Evolutionary conservation across 2,329 filamentous ascomycete genomes (phyloP).

Genomic region (Ophiostoma sp.): DNA sequence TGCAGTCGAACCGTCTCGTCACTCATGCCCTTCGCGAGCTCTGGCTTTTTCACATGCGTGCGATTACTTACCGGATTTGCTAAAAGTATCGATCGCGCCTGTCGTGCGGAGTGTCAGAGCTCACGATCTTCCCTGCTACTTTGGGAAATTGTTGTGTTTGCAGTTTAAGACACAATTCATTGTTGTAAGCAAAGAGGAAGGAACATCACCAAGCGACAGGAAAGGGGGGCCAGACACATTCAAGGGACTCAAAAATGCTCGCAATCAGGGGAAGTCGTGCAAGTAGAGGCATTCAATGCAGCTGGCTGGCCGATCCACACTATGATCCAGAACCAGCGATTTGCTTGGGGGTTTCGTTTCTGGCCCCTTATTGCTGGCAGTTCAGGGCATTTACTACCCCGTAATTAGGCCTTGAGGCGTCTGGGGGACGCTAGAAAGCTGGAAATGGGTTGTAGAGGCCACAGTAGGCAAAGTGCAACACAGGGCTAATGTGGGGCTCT

Average conservation of each 20-base stretch:
- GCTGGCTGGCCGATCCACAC: neutral
- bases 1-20: neutral
- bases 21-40: neutral
- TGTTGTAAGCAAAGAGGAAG: neutral
- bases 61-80: neutral
- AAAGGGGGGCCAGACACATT: neutral
- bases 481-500: conserved; percentile 16
- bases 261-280: conserved; percentile 4
- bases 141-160: neutral
- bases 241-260: neutral
- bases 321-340: neutral
- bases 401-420: neutral
- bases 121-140: neutral
- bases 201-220: neutral
- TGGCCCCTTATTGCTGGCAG: neutral
- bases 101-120: neutral
- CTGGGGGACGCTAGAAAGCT: neutral
- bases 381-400: neutral
- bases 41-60: neutral
- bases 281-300: neutral
- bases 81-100: neutral
- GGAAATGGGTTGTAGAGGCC: conserved; percentile 19
- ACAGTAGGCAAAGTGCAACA: conserved; percentile 19
- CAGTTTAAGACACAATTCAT: neutral
- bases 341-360: neutral